Percentiles rank a stretch among this genome's conserved stretches.
These are phyloP conservation scores for Albizia julibrissin DNA, from an alignment of 306 rosid genomes.

Conservation along the genomic window DNA sequence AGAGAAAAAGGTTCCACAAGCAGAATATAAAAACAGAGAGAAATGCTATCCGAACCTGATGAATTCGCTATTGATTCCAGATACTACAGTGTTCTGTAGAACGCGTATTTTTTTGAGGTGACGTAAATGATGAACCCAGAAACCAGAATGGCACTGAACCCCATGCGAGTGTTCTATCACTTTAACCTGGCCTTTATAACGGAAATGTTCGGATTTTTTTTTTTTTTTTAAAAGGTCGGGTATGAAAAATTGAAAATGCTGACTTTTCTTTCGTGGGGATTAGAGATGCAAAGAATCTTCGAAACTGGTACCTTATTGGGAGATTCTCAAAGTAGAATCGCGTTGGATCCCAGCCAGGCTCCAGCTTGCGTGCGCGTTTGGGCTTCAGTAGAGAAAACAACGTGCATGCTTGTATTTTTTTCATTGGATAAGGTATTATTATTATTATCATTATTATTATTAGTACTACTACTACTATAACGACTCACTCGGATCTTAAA, in stretches of 20 bases:
- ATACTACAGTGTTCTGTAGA: neutral
- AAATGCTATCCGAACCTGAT: slow-evolving; percentile 37
- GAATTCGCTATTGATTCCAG: slow-evolving; percentile 21
- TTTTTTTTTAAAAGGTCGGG: neutral
- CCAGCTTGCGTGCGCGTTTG: neutral
- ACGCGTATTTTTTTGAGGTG: neutral
- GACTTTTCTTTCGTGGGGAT: neutral
- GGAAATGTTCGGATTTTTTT: neutral
- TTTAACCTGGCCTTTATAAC: neutral
- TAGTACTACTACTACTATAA: too few relatives aligned
- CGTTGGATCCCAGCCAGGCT: neutral
- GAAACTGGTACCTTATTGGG: neutral
- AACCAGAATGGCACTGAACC: neutral
- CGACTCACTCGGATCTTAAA: too few relatives aligned
- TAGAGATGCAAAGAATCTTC: neutral
- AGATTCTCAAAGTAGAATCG: neutral
- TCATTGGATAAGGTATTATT: too few relatives aligned
- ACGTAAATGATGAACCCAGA: neutral
- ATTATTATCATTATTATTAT: too few relatives aligned
- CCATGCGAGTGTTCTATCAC: neutral
- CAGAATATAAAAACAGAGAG: neutral
- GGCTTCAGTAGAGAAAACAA: neutral
- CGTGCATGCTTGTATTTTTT: neutral
- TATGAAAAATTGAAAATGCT: slow-evolving; percentile 7
- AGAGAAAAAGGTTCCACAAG: neutral